Percentiles rank a stretch among this genome's conserved stretches.
These are phyloP conservation scores for Ceratocystis diversiconidia DNA, from an alignment of 2,329 filamentous ascomycete species.

Conservation along the genomic window DNA sequence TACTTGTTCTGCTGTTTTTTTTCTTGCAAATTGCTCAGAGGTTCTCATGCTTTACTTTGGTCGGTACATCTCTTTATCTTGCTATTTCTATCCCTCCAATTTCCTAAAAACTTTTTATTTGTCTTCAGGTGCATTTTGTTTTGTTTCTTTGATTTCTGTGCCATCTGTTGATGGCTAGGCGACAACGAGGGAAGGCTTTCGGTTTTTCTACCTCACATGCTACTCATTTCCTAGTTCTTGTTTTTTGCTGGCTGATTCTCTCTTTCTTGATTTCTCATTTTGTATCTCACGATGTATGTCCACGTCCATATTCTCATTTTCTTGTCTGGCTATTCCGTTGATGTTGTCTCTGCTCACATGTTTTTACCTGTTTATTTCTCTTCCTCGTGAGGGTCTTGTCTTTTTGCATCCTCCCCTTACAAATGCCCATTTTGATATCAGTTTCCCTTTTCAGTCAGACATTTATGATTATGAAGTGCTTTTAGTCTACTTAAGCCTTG, in stretches of 20 bases:
- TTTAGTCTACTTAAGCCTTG: no score
- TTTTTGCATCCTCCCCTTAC: not conserved
- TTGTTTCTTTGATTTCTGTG: not conserved
- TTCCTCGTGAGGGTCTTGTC: not conserved
- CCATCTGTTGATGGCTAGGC: not conserved
- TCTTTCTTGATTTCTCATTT: not conserved
- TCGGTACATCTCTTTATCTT: not conserved
- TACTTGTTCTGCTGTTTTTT: no score
- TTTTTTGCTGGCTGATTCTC: not conserved
- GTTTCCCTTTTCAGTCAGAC: not conserved
- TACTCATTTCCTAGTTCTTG: not conserved
- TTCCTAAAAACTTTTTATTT: not conserved
- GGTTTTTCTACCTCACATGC: not conserved
- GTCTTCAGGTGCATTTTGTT: conserved; percentile 1
- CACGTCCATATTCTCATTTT: not conserved
- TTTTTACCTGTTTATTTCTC: not conserved
- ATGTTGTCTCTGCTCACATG: not conserved
- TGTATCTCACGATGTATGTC: not conserved
- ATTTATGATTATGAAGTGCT: not conserved
- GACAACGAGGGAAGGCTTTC: not conserved
- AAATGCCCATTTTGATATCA: not conserved
- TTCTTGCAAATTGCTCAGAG: no score
- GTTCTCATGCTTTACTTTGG: no score
- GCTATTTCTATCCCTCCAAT: not conserved
- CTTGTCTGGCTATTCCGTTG: not conserved